Base-by-base conservation (phyloP, 148 eudicot genomes). In the Amaranthus cruentus region DNA sequence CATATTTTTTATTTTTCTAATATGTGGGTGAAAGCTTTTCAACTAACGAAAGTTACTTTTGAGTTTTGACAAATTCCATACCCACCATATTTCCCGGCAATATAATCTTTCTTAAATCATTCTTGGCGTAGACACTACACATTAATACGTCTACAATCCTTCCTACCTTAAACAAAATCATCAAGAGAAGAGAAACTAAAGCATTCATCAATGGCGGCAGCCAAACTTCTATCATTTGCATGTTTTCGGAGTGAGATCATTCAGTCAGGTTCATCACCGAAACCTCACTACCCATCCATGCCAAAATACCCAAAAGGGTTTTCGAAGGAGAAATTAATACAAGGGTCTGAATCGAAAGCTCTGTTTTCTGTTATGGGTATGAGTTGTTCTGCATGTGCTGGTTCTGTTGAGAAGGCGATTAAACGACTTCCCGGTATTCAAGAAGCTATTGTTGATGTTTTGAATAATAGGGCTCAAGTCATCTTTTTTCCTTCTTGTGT, bases 381-480 rank as follows among this genome's bases (percentile, higher is more conserved):
- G 96, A 85, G 88, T 47, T 93, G 98, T 76, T 85, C 96, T 54
- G 96, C 96, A 48, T 93, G 96, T 55, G 94, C 96, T 15, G 96
- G 83, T 12, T 87, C 96, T 0, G 88, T 93, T 9, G 94, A 90
- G 83, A 93, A 86, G 85, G 92, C 94, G 18, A 78, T 93, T 48
- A 89, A 90, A 65, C 83, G 96, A 28, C 87, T 93, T 42, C 87
- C 90, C 2, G 96, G 96, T 2, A 93, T 93, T 76, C 82, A 69
- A 46, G 88, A 87, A 54, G 96, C 92, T 3, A 83, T 81, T 7
- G 88, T 90, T 70, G 98, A 90, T 83, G 92, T 90, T 9, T 55
- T 93, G 69, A 90, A 88, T 62, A 82, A 87, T 46, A 71, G 93
- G 56, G 96, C 87, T 54, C 93, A 77, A 66, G 98, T 93, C 77